Evolutionary conservation across 805 yeast genomes (phyloP), one percentile per base, ranked within the genome.

Genomic region (Isabelozyma heimii): DNA sequence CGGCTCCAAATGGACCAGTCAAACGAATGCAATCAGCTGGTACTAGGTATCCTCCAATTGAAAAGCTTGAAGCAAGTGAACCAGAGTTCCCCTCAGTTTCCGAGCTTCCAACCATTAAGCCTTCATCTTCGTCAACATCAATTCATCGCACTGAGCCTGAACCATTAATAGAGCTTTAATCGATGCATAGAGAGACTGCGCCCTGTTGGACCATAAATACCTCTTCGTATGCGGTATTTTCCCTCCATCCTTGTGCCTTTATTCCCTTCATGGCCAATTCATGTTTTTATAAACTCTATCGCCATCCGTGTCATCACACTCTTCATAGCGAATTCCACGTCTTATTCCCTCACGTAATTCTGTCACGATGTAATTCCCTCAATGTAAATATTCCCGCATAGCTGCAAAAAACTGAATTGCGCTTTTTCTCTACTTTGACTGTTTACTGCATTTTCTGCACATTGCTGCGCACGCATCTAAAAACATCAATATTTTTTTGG

Each of bases 81-180:
- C 3, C 43, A 0, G 30, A 40, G 5, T 47, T 35, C 30, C 27
- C 27, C 10, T 17, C 24, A 26, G 27, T 15, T 12, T 40, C 42
- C 13, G 14, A 27, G 26, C 17, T 42, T 13, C 44, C 44, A 10
- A 27, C 33, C 15, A 44, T 52, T 40, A 55, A 55, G 12, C 27
- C 47, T n/a, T 27, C 40, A 24, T 44, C 47, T 14, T 35, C 40
- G 13, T 24, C 48, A 16, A 47, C 54, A 1, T 24, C 20, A 7
- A 46, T 48, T 40, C 47, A 43, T 40, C 57, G 52, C 5, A 55
- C 59, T 12, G 76, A 70, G 52, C 76, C 76, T 7, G 75, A 69
- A 50, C 73, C 75, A 14, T 65, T 73, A 47, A 73, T 73, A 47
- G 78, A 73, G 51, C 54, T 73, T 40, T 72, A 3, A 30, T 10